Conservation (phyloP, 768 basidiomycete genomes). For the Neoboletus subvelutipes region DNA sequence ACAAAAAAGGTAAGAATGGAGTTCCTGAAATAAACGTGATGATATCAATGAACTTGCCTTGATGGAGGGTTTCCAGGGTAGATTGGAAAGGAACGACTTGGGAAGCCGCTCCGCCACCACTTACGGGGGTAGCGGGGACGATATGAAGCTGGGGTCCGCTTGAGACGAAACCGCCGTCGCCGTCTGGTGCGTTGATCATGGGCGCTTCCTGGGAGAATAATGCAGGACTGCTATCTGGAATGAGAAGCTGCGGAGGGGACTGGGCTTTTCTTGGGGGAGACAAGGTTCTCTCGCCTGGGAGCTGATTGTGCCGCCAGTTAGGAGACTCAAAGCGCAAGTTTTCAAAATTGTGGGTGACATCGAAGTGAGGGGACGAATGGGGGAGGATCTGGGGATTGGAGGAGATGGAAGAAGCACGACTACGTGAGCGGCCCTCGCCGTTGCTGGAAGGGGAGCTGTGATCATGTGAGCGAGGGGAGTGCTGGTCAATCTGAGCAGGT, state of each 20-base stretch:
- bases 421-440: conserved; percentile 49
- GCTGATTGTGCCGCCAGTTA: conserved; percentile 49
- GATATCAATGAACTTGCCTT: conserved; percentile 46
- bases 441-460: conserved; percentile 66
- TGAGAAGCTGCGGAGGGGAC: conserved; percentile 60
- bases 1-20: conserved; percentile 30
- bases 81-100: conserved; percentile 53
- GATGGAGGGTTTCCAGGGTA: conserved; percentile 48
- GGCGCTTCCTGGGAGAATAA: conserved; percentile 43
- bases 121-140: conserved; percentile 80
- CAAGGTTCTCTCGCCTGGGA: conserved; percentile 42
- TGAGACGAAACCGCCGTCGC: conserved; percentile 45
- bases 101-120: conserved; percentile 51
- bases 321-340: conserved; percentile 67
- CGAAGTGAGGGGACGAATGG: conserved; percentile 55
- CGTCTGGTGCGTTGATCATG: conserved; percentile 62
- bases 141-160: conserved; percentile 70
- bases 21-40: conserved; percentile 34
- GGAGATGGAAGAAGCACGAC: conserved; percentile 67
- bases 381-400: conserved; percentile 47
- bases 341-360: conserved; percentile 57
- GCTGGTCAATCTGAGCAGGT: conserved; percentile 35
- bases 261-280: conserved; percentile 52
- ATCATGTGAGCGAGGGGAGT: conserved; percentile 50
- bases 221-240: conserved; percentile 55